Evolutionary conservation across 352 stramenopile genomes (phyloP).

Genomic region (Aphanomyces cochlioides): DNA sequence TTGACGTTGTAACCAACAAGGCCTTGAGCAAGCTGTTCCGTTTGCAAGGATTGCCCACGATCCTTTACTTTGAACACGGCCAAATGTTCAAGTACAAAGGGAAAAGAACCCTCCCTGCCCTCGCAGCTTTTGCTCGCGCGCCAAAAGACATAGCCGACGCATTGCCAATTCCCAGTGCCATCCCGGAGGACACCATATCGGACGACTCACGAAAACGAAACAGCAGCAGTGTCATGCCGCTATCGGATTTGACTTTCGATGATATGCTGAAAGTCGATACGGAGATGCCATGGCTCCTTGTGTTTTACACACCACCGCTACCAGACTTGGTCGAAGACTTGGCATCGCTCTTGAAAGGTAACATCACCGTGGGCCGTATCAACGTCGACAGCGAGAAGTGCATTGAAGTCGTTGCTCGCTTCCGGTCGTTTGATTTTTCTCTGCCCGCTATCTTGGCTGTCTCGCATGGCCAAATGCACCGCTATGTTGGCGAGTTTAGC

Average conservation of each 20-base stretch:
- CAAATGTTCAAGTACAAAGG: slow-evolving; percentile 72
- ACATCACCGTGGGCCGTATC: slow-evolving; percentile 3
- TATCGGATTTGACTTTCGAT: background rate
- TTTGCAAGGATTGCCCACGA: slow-evolving; percentile 68
- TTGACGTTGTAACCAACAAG: slow-evolving; percentile 10
- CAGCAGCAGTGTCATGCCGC: background rate
- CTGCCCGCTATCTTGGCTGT: background rate
- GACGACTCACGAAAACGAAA: background rate
- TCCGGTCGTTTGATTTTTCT: background rate
- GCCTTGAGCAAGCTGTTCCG: slow-evolving; percentile 65
- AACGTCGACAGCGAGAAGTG: slow-evolving; percentile 16
- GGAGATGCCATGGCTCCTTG: slow-evolving; percentile 3
- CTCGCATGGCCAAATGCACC: slow-evolving; percentile 12
- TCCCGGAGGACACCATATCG: background rate
- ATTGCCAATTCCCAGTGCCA: background rate
- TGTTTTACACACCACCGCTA: background rate
- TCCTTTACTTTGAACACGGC: slow-evolving; percentile 68
- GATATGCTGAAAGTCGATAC: background rate
- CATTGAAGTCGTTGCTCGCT: background rate
- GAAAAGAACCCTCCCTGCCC: slow-evolving; percentile 48
- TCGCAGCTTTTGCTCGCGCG: slow-evolving; percentile 52
- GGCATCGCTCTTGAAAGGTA: background rate
- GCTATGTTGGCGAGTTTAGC: background rate
- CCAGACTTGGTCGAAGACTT: background rate
- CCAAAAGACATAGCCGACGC: slow-evolving; percentile 44